Evolutionary conservation across 2,329 filamentous ascomycete species (phyloP).

Genomic region (Arthrocladium fulminans): DNA sequence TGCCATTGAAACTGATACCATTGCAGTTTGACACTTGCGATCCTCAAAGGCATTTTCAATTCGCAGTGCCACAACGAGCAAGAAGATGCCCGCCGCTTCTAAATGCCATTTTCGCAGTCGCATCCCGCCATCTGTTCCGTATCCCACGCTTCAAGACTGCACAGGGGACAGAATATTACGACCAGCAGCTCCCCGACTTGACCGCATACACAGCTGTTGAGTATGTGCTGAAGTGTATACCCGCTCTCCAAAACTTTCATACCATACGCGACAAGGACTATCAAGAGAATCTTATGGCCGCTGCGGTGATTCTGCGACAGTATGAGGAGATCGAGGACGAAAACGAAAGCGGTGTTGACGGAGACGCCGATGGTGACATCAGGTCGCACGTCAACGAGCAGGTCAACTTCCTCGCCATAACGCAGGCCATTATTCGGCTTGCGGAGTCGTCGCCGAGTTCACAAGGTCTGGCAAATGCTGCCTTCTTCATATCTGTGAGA

Average conservation of each 20-base stretch:
- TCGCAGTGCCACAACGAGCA: too few species aligned
- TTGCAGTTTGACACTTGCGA: too few species aligned
- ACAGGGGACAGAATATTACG: background rate
- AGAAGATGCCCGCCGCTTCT: too few species aligned
- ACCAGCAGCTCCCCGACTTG: background rate
- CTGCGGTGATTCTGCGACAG: conserved; percentile 31
- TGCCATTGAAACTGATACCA: too few species aligned
- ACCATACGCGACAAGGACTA: background rate
- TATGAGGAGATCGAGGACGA: conserved; percentile 34
- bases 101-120: too few species aligned
- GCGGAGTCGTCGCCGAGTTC: background rate
- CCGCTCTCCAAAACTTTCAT: background rate
- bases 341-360: background rate
- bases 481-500: background rate
- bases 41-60: too few species aligned
- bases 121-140: too few species aligned
- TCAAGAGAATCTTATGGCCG: conserved; percentile 30
- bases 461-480: background rate
- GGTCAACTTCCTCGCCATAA: background rate
- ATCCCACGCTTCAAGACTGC: too few species aligned
- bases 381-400: background rate
- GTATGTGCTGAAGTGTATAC: background rate
- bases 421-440: background rate
- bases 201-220: background rate
- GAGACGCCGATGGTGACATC: background rate